These are phyloP conservation scores for Ceratocystis colombiana DNA, from an alignment of 2,329 filamentous ascomycete species.

Conservation along the genomic window DNA sequence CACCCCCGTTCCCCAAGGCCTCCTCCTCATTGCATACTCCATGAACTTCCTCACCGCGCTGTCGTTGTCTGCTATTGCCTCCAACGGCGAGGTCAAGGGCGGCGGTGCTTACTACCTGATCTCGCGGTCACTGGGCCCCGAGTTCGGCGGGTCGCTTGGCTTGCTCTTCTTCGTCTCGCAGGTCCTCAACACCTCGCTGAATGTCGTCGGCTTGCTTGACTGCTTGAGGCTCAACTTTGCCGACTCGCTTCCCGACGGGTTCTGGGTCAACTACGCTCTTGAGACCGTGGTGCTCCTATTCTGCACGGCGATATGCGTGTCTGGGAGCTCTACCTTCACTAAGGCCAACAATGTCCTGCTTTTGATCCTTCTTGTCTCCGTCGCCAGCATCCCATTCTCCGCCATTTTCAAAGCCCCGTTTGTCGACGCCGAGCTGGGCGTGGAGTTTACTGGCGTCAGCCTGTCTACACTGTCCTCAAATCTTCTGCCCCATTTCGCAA, in stretches of 20 bases:
- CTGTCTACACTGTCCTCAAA: constrained; percentile 62
- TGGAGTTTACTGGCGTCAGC: constrained; percentile 71
- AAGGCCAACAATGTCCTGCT: constrained; percentile 69
- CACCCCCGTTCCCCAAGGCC: constrained; percentile 37
- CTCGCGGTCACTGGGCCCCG: constrained; percentile 71
- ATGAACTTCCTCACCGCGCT: constrained; percentile 78
- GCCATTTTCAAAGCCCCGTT: constrained; percentile 60
- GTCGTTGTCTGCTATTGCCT: constrained; percentile 79
- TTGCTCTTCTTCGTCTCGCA: constrained; percentile 87
- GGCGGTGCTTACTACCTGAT: constrained; percentile 85
- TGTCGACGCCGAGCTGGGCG: constrained; percentile 47
- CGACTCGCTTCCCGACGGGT: constrained; percentile 54
- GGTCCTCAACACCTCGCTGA: constrained; percentile 76
- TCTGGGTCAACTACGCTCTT: constrained; percentile 69
- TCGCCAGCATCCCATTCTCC: constrained; percentile 75
- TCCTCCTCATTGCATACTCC: constrained; percentile 64
- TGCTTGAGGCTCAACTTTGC: constrained; percentile 71
- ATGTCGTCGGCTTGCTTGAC: constrained; percentile 75
- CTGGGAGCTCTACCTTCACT: constrained; percentile 70
- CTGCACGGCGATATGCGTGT: constrained; percentile 66
- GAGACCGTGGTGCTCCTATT: constrained; percentile 59
- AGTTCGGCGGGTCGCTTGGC: constrained; percentile 82
- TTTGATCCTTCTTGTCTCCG: constrained; percentile 58
- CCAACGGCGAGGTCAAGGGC: constrained; percentile 78
- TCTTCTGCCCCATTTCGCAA: constrained; percentile 57